A percentile compares a stretch with the other conserved stretches of the same genome.
phyloP scores from a whole-genome alignment of 2,329 filamentous ascomycete genomes.

The Xylariaceae sp. region DNA sequence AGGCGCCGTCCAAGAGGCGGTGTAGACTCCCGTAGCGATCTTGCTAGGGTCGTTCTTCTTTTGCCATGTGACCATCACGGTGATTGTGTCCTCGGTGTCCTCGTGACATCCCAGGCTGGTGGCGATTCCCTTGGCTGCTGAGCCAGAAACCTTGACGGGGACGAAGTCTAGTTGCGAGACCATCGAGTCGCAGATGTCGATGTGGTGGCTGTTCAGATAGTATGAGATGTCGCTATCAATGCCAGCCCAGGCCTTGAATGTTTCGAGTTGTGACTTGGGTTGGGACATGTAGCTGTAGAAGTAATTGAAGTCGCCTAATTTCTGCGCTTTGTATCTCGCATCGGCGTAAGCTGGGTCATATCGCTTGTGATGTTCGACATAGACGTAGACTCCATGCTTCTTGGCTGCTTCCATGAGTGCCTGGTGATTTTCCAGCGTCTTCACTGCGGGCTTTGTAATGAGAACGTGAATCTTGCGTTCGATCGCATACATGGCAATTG shows the following conservation, averaged over 20 bases:
- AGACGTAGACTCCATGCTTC: conserved; percentile 79
- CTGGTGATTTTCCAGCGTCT: conserved; percentile 76
- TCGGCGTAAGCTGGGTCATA: conserved; percentile 92
- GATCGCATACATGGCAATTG: conserved; percentile 89
- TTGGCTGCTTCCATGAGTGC: conserved; percentile 67
- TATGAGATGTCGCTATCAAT: conserved; percentile 91
- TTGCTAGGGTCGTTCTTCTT: conserved; percentile 65
- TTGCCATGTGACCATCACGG: conserved; percentile 82
- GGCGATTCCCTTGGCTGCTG: conserved; percentile 74
- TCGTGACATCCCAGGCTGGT: conserved; percentile 72
- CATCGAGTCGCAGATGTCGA: conserved; percentile 92
- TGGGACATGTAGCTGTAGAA: conserved; percentile 97
- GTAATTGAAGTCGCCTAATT: conserved; percentile 93
- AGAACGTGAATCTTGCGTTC: conserved; percentile 84
- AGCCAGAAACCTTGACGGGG: conserved; percentile 74
- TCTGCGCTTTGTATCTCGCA: conserved; percentile 70
- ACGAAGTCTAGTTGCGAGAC: conserved; percentile 67
- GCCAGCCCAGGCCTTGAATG: conserved; percentile 92
- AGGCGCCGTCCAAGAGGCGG: conserved; percentile 90
- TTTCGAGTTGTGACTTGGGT: conserved; percentile 86
- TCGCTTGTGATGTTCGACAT: conserved; percentile 94
- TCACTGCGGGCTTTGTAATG: conserved; percentile 90
- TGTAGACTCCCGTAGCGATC: conserved; percentile 83
- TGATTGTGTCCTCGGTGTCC: conserved; percentile 89
- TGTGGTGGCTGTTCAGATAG: conserved; percentile 92